Evolutionary conservation across 176 grass and related monocot genomes (phyloP).

Genomic region (Carex myosuroides): DNA sequence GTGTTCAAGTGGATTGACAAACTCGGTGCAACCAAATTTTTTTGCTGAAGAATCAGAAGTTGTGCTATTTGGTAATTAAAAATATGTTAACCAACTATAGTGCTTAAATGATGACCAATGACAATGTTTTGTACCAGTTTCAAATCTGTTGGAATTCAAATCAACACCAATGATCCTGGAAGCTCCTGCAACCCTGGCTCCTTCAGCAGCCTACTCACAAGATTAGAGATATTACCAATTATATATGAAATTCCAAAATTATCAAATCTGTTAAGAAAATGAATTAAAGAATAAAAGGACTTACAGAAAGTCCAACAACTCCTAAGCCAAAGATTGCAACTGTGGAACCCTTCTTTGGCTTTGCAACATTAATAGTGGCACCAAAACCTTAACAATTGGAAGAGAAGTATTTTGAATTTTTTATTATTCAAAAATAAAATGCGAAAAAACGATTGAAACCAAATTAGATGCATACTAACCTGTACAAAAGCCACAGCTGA

Average conservation of each 20-base stretch:
- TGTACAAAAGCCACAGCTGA: too few relatives aligned
- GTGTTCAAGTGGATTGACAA: slow-evolving; percentile 77
- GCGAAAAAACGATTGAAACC: too few relatives aligned
- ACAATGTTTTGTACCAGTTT: slow-evolving; percentile 35
- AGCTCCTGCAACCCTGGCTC: slow-evolving; percentile 68
- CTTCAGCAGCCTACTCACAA: slow-evolving; percentile 55
- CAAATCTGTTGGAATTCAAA: slow-evolving; percentile 63
- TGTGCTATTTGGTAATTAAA: background rate
- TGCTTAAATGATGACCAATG: too few relatives aligned
- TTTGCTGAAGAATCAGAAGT: slow-evolving; percentile 35
- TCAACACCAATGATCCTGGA: slow-evolving; percentile 79
- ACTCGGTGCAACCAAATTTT: slow-evolving; percentile 79
- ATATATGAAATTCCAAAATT: too few relatives aligned
- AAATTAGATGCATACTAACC: too few relatives aligned
- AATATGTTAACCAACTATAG: too few relatives aligned
- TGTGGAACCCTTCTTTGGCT: slow-evolving; percentile 64
- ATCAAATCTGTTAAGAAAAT: too few relatives aligned
- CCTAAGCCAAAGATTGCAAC: slow-evolving; percentile 88
- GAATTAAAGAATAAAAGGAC: background rate
- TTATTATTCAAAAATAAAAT: too few relatives aligned
- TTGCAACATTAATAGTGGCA: slow-evolving; percentile 83
- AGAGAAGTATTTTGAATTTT: background rate
- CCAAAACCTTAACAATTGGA: slow-evolving; percentile 46
- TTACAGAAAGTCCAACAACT: slow-evolving; percentile 82
- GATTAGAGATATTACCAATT: slow-evolving; percentile 5